Evolutionary conservation across 1,284 basidiomycete species (phyloP), one percentile per base, ranked within the genome.

Genomic region (Austroboletus olivaceoglutinosus): DNA sequence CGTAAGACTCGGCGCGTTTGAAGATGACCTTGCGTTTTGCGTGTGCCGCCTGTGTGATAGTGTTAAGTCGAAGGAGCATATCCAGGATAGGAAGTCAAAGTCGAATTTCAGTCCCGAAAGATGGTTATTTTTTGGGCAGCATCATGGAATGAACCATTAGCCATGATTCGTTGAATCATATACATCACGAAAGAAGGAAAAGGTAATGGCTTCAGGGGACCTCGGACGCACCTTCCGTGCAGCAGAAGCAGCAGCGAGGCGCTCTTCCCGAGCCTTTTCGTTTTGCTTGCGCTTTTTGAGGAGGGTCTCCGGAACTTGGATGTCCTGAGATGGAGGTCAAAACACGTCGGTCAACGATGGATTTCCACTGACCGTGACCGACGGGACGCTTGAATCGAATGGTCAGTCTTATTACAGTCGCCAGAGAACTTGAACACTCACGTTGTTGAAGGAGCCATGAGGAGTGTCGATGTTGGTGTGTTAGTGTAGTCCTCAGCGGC

Each of bases 201-300:
- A 54, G 38, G 47, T 48, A 42, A 37, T 42, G 29, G 31, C 51
- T 54, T 49, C 57, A 51, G 52, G 27, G 13, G 43, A 51, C 12
- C 30, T 29, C 36, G 40, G 16, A 67, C 86, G 70, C 72, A 98
- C 96, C 91, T 98, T 98, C 72, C 91, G 90, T 65, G 91, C 90
- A 69, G 91, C 91, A 47, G 80, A 73, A 33, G 91, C 91, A 60
- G 91, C 90, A 60, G 82, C 85, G 66, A 95, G 80, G 71, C 92
- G 93, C 74, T 98, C 95, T 82, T 98, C 94, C 67, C 94, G 85
- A 59, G 89, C 89, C 84, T 98, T 97, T 80, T 95, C 93, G 71
- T 89, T 97, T 76, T 94, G 88, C 82, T 97, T 96, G 77, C 97
- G 86, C 85, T 98, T 99, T 84, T 97, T 97, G 80, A 98, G 91